Evolutionary conservation across 331 rosid species (phyloP).

Genomic region (Cydonia oblonga): DNA sequence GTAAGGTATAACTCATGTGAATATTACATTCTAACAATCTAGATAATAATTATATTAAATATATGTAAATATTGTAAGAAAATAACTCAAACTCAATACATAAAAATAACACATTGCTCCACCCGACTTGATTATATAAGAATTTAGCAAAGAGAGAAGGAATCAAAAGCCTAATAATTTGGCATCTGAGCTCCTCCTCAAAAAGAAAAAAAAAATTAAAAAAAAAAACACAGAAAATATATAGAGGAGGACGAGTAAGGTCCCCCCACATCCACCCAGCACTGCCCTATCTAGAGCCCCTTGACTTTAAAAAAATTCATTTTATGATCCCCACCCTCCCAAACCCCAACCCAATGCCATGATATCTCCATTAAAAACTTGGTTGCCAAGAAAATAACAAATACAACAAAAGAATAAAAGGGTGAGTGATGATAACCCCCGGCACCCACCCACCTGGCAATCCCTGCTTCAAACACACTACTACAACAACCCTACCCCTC

Average conservation of each 20-base stretch:
- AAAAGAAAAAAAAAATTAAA: background rate
- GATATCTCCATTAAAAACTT: conserved; percentile 16
- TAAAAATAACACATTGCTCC: no score
- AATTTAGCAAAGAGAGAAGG: background rate
- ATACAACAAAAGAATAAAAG: background rate
- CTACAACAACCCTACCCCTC: background rate
- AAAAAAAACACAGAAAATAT: background rate
- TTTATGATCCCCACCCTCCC: background rate
- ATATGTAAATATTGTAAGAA: no score
- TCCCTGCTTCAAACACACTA: conserved; percentile 11
- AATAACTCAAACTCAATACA: no score
- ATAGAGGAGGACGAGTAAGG: background rate
- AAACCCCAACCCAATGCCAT: background rate
- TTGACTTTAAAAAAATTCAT: conserved; percentile 34
- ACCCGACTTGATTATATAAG: no score
- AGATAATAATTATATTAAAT: no score
- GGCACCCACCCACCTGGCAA: conserved; percentile 2
- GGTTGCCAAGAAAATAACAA: conserved; percentile 20
- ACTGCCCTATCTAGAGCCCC: conserved; percentile 45
- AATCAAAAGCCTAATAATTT: background rate
- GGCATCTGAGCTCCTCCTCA: background rate
- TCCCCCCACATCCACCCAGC: background rate
- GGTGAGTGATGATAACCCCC: conserved; percentile 20
- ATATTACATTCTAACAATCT: no score
- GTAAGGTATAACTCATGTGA: no score